Evolutionary conservation across 306 rosid genomes (phyloP), one percentile per base, ranked within the genome.

Genomic region (Quercus wislizeni): DNA sequence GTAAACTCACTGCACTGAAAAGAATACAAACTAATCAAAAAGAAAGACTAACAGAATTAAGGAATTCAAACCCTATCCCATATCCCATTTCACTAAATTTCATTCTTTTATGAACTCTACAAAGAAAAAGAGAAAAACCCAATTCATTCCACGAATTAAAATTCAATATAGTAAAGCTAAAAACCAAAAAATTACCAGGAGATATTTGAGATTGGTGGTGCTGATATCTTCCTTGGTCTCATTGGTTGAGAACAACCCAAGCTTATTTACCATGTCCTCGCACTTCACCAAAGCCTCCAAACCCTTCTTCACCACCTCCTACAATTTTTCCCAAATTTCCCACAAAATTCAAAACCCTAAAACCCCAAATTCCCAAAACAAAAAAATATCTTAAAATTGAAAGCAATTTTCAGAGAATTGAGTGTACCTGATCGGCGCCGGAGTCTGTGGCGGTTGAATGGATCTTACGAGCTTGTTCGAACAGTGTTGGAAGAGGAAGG

Each of bases 211-310:
- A 86, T 90, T 89, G 31, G 89, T 57, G 25, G 99, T 93, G 87
- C 89, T 84, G 73, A 95, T 89, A 88, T 95, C 99, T 5, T 95
- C 99, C 78, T 93, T 95, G 84, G 92, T 90, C 87, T 95, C 99
- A 30, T 95, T 95, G 3, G 89, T 4, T 20, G 98, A 95, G 86
- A 95, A 93, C 89, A 95, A 82, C 5, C 94, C 98, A 19, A 95
- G 79, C 83, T 88, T 93, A 78, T 83, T 83, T 18, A 90, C 74
- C 99, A 95, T 93, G n/a, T 89, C 93, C 78, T 93, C 98, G 73
- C 99, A 91, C 79, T 81, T 91, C 72, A 74, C 81, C 41, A 95
- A 81, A 2, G 86, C 85, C 76, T 80, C 89, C 56, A 90, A 83
- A 3, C 97, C 99, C 80, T 89, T 93, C 88, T 51, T 89, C 73